Evolutionary conservation across 2,329 filamentous ascomycete species (phyloP).

Genomic region (Ophiostoma novo-ulmi): DNA sequence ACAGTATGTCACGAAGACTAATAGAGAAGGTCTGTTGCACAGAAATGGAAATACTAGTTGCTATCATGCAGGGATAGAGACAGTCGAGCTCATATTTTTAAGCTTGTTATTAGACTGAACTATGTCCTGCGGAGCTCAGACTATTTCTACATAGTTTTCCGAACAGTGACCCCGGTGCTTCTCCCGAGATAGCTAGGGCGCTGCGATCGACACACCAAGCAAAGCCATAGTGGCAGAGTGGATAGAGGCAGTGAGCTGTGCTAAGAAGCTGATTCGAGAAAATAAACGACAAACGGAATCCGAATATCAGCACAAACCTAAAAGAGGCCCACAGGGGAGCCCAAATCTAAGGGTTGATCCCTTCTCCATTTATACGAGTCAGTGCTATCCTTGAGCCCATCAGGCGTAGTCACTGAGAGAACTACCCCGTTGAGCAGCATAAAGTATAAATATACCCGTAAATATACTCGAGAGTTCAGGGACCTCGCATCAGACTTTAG

Average conservation of each 20-base stretch:
- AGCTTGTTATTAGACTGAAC: no score
- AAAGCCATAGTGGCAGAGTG: neutral
- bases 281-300: neutral
- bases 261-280: neutral
- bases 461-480: no score
- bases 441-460: neutral
- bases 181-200: neutral
- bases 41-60: neutral
- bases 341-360: neutral
- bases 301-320: neutral
- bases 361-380: neutral
- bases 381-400: neutral
- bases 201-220: neutral
- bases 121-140: neutral
- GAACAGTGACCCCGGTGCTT: neutral
- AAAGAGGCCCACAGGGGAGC: neutral
- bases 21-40: neutral
- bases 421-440: neutral
- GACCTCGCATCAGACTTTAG: no score
- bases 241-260: no score
- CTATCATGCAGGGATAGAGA: no score
- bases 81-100: neutral
- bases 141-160: neutral
- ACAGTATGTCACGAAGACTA: neutral
- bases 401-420: neutral